phyloP scores from a whole-genome alignment of 495 filamentous ascomycete genomes.

The Astrothelium macrocarpum region DNA sequence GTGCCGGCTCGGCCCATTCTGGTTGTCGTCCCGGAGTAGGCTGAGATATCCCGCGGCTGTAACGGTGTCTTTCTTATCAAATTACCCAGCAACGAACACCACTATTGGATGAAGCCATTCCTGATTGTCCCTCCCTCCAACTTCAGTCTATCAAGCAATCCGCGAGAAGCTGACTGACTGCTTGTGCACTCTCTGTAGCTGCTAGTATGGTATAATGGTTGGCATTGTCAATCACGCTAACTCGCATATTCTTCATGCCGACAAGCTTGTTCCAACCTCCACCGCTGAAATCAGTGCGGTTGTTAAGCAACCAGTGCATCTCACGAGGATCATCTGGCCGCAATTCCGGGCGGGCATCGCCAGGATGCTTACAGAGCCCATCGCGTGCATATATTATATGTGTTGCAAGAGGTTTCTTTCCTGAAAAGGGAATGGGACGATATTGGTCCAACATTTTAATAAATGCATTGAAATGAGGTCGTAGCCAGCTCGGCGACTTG shows the following conservation, averaged over 20 bases:
- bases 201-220: slow-evolving; percentile 35
- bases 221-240: slow-evolving; percentile 27
- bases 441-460: slow-evolving; percentile 32
- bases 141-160: too few relatives aligned
- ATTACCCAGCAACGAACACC: too few relatives aligned
- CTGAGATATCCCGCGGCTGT: too few relatives aligned
- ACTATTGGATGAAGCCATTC: too few relatives aligned
- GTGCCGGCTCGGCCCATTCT: too few relatives aligned
- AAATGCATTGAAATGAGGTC: slow-evolving; percentile 30
- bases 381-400: slow-evolving; percentile 30
- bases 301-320: slow-evolving; percentile 32
- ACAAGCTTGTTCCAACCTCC: slow-evolving; percentile 29
- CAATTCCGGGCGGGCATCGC: slow-evolving; percentile 17
- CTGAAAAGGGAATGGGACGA: slow-evolving; percentile 20
- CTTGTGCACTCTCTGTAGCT: background rate
- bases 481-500: slow-evolving; percentile 28
- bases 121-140: too few relatives aligned
- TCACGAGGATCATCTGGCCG: slow-evolving; percentile 27
- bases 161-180: slow-evolving; percentile 14
- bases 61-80: too few relatives aligned
- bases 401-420: slow-evolving; percentile 15
- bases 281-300: slow-evolving; percentile 31
- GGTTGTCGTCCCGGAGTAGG: too few relatives aligned
- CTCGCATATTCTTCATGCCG: slow-evolving; percentile 19
- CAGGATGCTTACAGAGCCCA: slow-evolving; percentile 22